phyloP scores from a whole-genome alignment of 345 rosid species.

The Eucalyptus erythrocorys region DNA sequence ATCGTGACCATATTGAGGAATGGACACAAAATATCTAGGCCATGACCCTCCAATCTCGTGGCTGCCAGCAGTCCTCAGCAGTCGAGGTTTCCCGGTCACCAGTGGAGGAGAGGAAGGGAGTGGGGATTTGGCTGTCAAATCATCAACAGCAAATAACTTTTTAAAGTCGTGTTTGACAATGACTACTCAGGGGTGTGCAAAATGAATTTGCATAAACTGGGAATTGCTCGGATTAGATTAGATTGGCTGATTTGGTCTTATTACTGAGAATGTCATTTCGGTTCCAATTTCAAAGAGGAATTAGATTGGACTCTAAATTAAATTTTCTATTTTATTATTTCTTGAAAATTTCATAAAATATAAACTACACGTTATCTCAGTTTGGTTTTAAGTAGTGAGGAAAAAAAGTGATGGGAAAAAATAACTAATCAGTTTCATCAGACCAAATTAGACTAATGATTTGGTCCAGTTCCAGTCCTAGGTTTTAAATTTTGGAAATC shows the following conservation, averaged over 20 bases:
- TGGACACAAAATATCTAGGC: background rate
- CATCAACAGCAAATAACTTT: background rate
- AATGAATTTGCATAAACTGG: accelerated
- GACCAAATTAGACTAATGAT: accelerated
- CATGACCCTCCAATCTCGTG: background rate
- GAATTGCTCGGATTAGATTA: accelerated
- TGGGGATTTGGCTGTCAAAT: background rate
- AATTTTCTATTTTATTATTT: too few relatives aligned
- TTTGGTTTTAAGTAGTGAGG: accelerated
- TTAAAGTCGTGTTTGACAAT: too few relatives aligned
- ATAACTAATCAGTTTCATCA: too few relatives aligned
- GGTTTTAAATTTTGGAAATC: too few relatives aligned
- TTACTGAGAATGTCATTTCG: accelerated
- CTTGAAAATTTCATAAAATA: too few relatives aligned
- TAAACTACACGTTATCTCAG: accelerated
- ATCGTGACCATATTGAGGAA: background rate
- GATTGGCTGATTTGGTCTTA: accelerated
- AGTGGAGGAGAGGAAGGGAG: background rate
- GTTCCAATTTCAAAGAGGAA: accelerated
- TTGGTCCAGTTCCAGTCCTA: accelerated
- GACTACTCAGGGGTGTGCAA: too few relatives aligned
- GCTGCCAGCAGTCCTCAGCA: background rate
- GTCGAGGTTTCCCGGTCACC: background rate
- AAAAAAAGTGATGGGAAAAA: too few relatives aligned
- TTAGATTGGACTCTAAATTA: too few relatives aligned